Evolutionary conservation across 805 yeast genomes (phyloP), one percentile per base, ranked within the genome.

Genomic region (Nakazawaea ernobii): DNA sequence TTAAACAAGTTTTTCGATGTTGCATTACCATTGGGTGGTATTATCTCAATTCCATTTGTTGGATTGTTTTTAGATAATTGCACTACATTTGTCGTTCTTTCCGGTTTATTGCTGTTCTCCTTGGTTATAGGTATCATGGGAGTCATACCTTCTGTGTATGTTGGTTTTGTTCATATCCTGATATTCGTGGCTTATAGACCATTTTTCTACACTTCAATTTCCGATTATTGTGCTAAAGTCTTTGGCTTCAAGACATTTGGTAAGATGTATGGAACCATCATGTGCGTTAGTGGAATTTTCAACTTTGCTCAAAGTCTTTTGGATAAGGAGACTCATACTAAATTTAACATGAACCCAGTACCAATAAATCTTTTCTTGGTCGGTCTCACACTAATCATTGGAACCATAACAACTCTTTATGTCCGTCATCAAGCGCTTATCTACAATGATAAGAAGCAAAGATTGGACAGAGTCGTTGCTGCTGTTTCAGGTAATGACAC

Each of bases 211-310:
- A 77, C 83, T n/a, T 67, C 79, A 2, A 65, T 77, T 35, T 71
- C 79, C 3, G 83, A 77, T 57, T 74, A 69, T 56, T 77, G 82
- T 56, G 81, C 85, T 27, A 82, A 81, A 59, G 81, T 76, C 42
- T 81, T 79, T 59, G 84, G 85, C 1, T 72, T 75, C 53, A 81
- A 77, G 55, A 76, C 83, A 9, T 75, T 78, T 58, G 83, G 85
- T 35, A 74, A 80, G 1, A 72, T 78, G 28, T 78, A 78, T 55
- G 82, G 82, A n/a, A 61, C 77, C 15, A 74, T 77, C 30, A 75
- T 77, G 63, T 72, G 79, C 39, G 63, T 74, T 24, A 70, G 81
- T 1, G 83, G 83, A 33, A 52, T 74, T 14, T 60, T 74, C 58
- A 77, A 77, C 56, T 74, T 71, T 51, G 59, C 65, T 36, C 83